Evolutionary conservation across 139 green algal genomes (phyloP).

Genomic region (Chlorella sp.): DNA sequence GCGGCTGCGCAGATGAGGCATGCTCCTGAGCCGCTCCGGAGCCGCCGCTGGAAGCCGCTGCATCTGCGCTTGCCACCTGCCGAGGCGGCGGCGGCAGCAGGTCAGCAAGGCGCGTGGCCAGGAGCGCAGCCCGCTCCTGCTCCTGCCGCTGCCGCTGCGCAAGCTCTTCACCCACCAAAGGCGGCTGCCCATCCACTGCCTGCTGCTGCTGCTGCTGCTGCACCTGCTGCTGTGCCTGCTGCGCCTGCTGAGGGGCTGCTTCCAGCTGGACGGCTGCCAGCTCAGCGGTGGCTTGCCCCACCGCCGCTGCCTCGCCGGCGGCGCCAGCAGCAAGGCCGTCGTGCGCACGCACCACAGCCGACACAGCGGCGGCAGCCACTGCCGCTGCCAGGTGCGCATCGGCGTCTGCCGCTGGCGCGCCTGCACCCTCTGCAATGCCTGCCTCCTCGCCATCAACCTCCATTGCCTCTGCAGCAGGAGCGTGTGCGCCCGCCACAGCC

Average conservation of each 20-base stretch:
- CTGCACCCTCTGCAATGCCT: background rate
- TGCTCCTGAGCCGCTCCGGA: background rate
- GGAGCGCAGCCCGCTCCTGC: slow-evolving; percentile 23
- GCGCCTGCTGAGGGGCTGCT: no score
- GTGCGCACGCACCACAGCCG: background rate
- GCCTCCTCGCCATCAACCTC: slow-evolving; percentile 6
- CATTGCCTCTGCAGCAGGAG: background rate
- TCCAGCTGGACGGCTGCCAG: background rate
- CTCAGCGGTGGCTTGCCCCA: background rate
- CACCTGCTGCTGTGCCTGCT: background rate
- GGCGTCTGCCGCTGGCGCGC: background rate
- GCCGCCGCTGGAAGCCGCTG: background rate
- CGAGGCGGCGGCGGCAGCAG: slow-evolving; percentile 11
- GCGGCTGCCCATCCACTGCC: background rate
- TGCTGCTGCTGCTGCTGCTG: slow-evolving; percentile 12
- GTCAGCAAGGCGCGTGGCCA: slow-evolving; percentile 14
- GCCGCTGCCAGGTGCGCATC: background rate
- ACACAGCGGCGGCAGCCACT: background rate
- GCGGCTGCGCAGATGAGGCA: background rate
- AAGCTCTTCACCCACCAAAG: background rate
- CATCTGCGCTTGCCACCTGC: background rate
- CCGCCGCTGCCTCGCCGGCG: background rate
- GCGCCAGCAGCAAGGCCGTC: background rate
- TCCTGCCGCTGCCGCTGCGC: slow-evolving; percentile 7
- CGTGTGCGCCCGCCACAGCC: background rate